Percentiles rank a stretch among this genome's conserved stretches.
These are phyloP conservation scores for Mycena sanguinolenta DNA, from an alignment of 768 basidiomycete species.

Conservation along the genomic window DNA sequence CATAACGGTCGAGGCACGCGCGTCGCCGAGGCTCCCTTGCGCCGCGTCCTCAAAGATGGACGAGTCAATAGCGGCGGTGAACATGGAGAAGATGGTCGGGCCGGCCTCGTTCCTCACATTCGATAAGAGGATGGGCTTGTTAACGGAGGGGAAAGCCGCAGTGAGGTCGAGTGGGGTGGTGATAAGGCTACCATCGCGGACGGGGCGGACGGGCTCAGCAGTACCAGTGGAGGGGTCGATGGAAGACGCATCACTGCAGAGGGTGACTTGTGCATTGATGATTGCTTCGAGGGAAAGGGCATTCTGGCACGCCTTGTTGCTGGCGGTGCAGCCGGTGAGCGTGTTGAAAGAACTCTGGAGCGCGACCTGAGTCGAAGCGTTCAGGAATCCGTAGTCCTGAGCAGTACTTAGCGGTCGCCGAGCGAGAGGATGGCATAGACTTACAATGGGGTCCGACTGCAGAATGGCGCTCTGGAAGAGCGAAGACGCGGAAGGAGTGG, in stretches of 20 bases:
- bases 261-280: conserved; percentile 63
- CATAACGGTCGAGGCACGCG: conserved; percentile 58
- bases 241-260: conserved; percentile 55
- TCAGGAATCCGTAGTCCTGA: conserved; percentile 82
- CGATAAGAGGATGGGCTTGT: conserved; percentile 79
- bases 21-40: conserved; percentile 58
- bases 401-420: conserved; percentile 19
- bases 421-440: conserved; percentile 32
- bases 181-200: conserved; percentile 77
- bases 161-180: conserved; percentile 75
- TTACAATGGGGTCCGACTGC: conserved; percentile 90
- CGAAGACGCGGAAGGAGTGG: conserved; percentile 74
- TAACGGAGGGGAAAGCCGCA: conserved; percentile 68
- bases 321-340: conserved; percentile 60
- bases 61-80: conserved; percentile 54
- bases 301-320: conserved; percentile 64
- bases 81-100: conserved; percentile 64
- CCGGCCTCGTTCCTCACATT: conserved; percentile 82
- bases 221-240: conserved; percentile 68
- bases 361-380: conserved; percentile 62
- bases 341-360: conserved; percentile 68
- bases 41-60: conserved; percentile 55
- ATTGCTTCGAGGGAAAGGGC: conserved; percentile 64
- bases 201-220: conserved; percentile 74
- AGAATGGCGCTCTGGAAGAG: conserved; percentile 85